Evolutionary conservation across 202 grass and related monocot species (phyloP), one percentile per base, ranked within the genome.

Genomic region (Schoenoplectus triqueter): DNA sequence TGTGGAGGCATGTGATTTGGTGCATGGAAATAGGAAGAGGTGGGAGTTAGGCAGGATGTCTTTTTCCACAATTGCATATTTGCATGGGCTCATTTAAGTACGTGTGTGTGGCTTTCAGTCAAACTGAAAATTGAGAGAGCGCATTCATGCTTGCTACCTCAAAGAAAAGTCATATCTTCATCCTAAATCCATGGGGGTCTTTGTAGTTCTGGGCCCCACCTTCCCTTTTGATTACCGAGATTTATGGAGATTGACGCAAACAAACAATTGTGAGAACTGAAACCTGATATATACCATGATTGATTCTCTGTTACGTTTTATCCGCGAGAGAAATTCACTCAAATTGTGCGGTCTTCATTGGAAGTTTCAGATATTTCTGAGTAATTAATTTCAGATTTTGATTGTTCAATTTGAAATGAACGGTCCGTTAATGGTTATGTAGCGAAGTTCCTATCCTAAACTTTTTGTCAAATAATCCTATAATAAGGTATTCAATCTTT

Each of bases 21-120:
- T 78, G 78, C n/a, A 65, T 66, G 78, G 78, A 65, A 66, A 4
- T 7, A 62, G 62, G 6, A 48, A 3, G 42, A 41, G 42, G 54
- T 41, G 3, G 60, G 78, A 17, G 78, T 81, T 81, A 49, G 78
- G 56, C 7, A 7, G 11, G 18, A 47, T 49, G 78, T 81, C 78
- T 64, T 47, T 81, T 81, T 81, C 78, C 15, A 13, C 5, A 81
- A 59, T 66, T 81, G 78, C 78, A 81, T 81, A 59, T 59, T 31
- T 31, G 31, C 31, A 31, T 31, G 31, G 31, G 31, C 41, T 81
- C 54, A 66, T 81, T 65, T 66, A 21, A 66, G 15, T 41, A 48
- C 78, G 41, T 81, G 78, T 62, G 49, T 13, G 7, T 8, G 45
- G 19, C 8, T 65, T 31, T 31, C n/a, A 22, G 4, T 19, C 60